Conservation (phyloP, 2,329 filamentous ascomycete genomes). For the Fusarium miscanthi region DNA sequence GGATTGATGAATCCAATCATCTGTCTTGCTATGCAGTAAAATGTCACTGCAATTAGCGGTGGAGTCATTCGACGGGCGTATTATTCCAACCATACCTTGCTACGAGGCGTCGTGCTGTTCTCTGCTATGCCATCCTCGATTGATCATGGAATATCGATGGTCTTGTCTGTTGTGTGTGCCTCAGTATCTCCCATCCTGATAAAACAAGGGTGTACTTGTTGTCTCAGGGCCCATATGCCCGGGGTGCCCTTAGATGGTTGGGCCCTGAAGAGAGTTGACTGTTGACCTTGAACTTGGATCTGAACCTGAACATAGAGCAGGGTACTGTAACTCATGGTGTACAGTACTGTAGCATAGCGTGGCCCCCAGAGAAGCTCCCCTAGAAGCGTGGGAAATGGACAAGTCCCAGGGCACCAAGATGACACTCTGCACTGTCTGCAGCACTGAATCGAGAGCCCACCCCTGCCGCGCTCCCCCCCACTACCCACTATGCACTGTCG, state of each 20-base stretch:
- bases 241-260: slow-evolving; percentile 19
- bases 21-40: neutral
- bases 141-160: slow-evolving; percentile 12
- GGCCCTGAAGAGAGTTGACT: slow-evolving; percentile 7
- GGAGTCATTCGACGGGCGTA: slow-evolving; percentile 7
- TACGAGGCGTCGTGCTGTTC: slow-evolving; percentile 1
- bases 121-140: slow-evolving; percentile 12
- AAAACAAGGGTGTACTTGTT: slow-evolving; percentile 9
- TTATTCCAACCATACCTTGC: neutral
- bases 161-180: neutral
- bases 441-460: slow-evolving; percentile 26
- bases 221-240: slow-evolving; percentile 20
- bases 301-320: neutral
- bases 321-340: slow-evolving; percentile 1
- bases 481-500: slow-evolving; percentile 3
- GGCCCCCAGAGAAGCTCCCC: slow-evolving; percentile 17
- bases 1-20: slow-evolving; percentile 2
- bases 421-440: slow-evolving; percentile 28
- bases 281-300: neutral
- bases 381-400: slow-evolving; percentile 21
- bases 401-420: slow-evolving; percentile 24
- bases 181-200: slow-evolving; percentile 3
- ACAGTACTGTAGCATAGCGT: slow-evolving; percentile 9
- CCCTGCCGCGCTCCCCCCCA: slow-evolving; percentile 1
- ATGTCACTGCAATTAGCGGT: slow-evolving; percentile 31